Evolutionary conservation across 2,329 filamentous ascomycete species (phyloP), one percentile per base, ranked within the genome.

Genomic region (Sarocladium brachiariae): DNA sequence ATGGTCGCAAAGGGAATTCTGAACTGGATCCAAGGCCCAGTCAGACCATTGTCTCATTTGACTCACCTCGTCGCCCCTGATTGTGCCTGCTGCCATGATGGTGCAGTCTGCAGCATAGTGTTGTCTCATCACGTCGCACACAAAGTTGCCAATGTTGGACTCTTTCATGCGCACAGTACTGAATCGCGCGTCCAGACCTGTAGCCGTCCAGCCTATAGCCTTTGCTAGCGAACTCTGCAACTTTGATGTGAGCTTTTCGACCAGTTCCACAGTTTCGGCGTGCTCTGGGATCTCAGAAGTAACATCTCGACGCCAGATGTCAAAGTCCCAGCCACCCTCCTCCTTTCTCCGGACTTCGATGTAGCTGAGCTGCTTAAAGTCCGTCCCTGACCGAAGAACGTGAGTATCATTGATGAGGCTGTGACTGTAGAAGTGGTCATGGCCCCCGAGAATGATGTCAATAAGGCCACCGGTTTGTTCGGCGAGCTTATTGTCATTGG

Each of bases 361-460:
- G 62, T 95, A 95, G 62, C 87, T 93, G 30, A 96, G 72, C 63
- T 96, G 87, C 68, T 93, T 95, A 70, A 96, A 96, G 65, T 96
- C 91, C 16, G 84, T 89, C 1, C 91, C 90, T 0, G 88, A 95
- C 2, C 91, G 81, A n/a, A 96, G 72, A 2, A 95, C 80, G 60
- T 96, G 90, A 0, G 81, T 87, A 8, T 84, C 85, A 54, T 91
- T 90, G 64, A 93, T 77, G 51, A 90, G 62, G 50, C 76, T 79
- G 67, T 96, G 89, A 14, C 77, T 77, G 63, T 96, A 96, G 67
- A 86, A 93, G 63, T 96, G 91, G 59, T 96, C 91, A 61, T 96
- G 90, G 0, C 90, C 90, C 46, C 90, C 89, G 0, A 96, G 76
- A 39, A 96, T 86, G 31, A 96, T 81, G 63, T 96, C 91, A 18